phyloP scores from a whole-genome alignment of 257 asterid species.

The Solanum gracilifrons region DNA sequence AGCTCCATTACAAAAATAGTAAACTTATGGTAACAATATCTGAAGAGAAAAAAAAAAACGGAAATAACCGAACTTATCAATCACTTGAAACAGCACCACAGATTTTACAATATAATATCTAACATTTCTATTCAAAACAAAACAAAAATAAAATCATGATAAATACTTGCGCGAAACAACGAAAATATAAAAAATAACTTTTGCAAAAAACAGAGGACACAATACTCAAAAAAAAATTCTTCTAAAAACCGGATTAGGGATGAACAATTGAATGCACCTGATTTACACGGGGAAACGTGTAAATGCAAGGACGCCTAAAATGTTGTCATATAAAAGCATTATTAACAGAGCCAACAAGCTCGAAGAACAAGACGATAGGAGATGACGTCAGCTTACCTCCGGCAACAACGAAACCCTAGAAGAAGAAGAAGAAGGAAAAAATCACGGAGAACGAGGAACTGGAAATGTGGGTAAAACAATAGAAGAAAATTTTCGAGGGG shows the following conservation, averaged over 20 bases:
- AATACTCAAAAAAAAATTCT: neutral
- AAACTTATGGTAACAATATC: constrained; percentile 4
- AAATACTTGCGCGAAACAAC: neutral
- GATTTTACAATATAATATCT: neutral
- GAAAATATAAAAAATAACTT: neutral
- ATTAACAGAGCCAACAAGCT: neutral
- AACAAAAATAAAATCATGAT: neutral
- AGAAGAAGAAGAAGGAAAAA: constrained; percentile 1
- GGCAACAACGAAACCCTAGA: constrained; percentile 2
- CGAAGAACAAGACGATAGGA: neutral
- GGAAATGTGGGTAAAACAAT: neutral
- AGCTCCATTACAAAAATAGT: constrained; percentile 20
- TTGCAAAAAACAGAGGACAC: neutral
- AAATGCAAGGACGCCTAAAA: neutral
- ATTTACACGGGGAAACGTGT: neutral
- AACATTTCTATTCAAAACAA: neutral
- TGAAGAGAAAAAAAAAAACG: constrained; percentile 1
- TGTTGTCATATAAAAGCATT: neutral
- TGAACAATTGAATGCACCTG: neutral
- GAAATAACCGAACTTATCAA: constrained; percentile 24
- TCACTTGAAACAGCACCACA: constrained; percentile 10
- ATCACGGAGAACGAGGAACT: neutral
- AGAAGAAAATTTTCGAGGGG: too few relatives aligned
- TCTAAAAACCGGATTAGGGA: neutral
- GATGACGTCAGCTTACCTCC: constrained; percentile 14